Base-by-base conservation (phyloP, 108 stramenopile species). In the Skeletonema potamos region DNA sequence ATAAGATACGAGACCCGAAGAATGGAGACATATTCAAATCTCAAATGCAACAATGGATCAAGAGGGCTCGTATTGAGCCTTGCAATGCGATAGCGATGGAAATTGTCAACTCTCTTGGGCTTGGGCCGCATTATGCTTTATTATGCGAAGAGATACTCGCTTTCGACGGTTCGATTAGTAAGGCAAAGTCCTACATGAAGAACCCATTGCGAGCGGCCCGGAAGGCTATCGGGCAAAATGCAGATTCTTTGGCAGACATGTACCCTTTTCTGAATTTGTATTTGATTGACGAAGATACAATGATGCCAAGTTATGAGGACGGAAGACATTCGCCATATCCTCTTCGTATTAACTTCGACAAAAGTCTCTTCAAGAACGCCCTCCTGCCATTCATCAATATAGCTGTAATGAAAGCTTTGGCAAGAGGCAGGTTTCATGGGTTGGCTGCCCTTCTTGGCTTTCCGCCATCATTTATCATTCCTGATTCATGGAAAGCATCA, bases 361-460 rank as follows among this genome's bases (percentile, higher is more conserved):
- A 72, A 55, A 69, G 34, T 18, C 64, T 82, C 9, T 62, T 79
- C 17, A 62, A 72, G 36, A 68, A 71, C 28, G 62, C 84, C 46
- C 29, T 77, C 15, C 64, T 89, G 48, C 89, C 85, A 9, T 87
- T 89, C 70, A 89, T 89, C 83, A 81, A 85, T 68, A 63, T 74
- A 36, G 70, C 66, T 39, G 64, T 63, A n/a, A 68, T 87, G 72
- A 77, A 82, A 55, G 68, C 62, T 9, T 39, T 73, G 18, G 77
- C 72, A 28, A 56, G 48, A n/a, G 57, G 54, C 9, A 48, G 60
- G 3, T 77, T 82, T 20, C 20, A 29, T 9, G 77, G 77, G n/a
- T 26, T 82, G 59, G 59, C 72, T 7, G 29, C 28, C 28, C 54
- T 82, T 1, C 65, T 82, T 24, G 77, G 82, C 7, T 46, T 82